These are phyloP conservation scores for Pittosporum tobira DNA, from an alignment of 129 eudicot genomes.

Conservation along the genomic window DNA sequence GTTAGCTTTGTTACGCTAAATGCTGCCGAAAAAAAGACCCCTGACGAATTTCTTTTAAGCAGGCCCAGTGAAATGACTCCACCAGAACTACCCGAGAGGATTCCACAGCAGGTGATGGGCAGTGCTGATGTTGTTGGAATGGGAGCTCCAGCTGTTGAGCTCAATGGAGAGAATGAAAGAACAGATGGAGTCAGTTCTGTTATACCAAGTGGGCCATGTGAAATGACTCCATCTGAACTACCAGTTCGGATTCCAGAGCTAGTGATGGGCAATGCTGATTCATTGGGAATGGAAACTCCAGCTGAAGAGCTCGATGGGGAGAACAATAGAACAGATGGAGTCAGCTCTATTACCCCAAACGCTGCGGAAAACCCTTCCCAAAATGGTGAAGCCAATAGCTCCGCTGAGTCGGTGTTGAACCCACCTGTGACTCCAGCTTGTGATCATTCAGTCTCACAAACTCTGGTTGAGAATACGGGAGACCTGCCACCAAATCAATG, in stretches of 20 bases:
- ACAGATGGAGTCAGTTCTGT: constrained; percentile 10
- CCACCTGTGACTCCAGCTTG: constrained; percentile 25
- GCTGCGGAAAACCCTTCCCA: constrained; percentile 17
- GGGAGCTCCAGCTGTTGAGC: constrained; percentile 9
- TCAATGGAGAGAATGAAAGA: constrained; percentile 12
- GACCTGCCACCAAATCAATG: constrained; percentile 6
- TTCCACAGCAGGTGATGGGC: constrained; percentile 17
- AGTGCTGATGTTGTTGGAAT: constrained; percentile 11
- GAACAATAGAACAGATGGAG: constrained; percentile 9
- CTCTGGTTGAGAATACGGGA: constrained; percentile 5
- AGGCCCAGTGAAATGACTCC: constrained; percentile 16
- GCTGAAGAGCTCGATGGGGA: constrained; percentile 11
- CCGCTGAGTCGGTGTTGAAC: too few relatives aligned
- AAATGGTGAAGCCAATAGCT: constrained; percentile 12
- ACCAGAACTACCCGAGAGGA: constrained; percentile 21
- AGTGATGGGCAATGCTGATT: constrained; percentile 16
- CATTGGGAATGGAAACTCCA: constrained; percentile 7
- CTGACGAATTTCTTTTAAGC: too few relatives aligned
- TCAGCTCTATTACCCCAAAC: too few relatives aligned
- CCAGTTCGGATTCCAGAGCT: constrained; percentile 19
- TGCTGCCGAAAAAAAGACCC: too few relatives aligned
- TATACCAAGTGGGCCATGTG: constrained; percentile 13
- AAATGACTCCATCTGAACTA: constrained; percentile 19
- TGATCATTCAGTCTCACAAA: constrained; percentile 3
- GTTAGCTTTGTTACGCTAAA: constrained; percentile 14